Conservation (phyloP, 2,329 filamentous ascomycete genomes). For the Fusarium sp. region DNA sequence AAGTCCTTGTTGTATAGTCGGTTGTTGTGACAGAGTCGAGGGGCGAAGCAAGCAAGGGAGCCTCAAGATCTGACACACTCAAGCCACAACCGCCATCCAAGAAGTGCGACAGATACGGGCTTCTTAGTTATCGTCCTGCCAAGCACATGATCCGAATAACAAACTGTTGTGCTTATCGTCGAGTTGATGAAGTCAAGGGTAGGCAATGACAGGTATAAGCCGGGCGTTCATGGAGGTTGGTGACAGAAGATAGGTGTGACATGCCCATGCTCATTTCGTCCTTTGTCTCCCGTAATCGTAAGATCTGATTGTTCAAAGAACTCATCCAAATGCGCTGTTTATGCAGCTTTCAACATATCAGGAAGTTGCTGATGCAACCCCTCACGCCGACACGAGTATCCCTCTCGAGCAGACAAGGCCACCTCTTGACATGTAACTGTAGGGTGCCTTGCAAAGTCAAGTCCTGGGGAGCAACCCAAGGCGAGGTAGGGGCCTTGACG, state of each 20-base stretch:
- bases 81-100: constrained; percentile 26
- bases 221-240: not conserved
- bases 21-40: constrained; percentile 13
- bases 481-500: constrained; percentile 29
- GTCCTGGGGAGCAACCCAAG: constrained; percentile 8
- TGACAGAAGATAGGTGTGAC: constrained; percentile 1
- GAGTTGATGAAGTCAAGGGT: constrained; percentile 1
- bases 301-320: constrained; percentile 23
- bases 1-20: constrained; percentile 4
- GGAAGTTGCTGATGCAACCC: constrained; percentile 14
- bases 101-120: constrained; percentile 23
- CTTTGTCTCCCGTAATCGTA: constrained; percentile 32
- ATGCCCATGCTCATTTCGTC: constrained; percentile 17
- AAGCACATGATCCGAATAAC: too few relatives aligned
- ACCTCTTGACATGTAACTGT: constrained; percentile 24
- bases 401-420: constrained; percentile 34
- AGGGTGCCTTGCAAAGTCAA: constrained; percentile 17
- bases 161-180: not conserved
- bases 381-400: constrained; percentile 35
- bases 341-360: constrained; percentile 20
- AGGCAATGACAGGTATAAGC: not conserved
- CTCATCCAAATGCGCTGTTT: constrained; percentile 9
- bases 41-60: constrained; percentile 2
- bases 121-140: not conserved
- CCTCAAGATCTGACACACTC: constrained; percentile 13